Percentiles rank a stretch among this genome's conserved stretches.
phyloP scores from a whole-genome alignment of 2,329 filamentous ascomycete species.

The Balansia obtecta region DNA sequence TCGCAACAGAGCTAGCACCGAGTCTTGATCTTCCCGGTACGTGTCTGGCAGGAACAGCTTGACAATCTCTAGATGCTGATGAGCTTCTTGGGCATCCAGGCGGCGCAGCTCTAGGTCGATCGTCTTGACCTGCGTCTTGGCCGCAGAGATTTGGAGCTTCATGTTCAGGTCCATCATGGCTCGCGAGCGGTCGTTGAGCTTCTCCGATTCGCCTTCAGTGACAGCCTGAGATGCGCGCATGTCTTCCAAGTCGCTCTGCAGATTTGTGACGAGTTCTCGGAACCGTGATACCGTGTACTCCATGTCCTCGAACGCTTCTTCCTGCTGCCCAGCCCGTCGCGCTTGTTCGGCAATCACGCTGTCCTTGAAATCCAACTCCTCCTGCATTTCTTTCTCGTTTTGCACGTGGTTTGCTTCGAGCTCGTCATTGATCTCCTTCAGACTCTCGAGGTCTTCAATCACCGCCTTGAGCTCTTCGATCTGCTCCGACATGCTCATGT shows the following conservation, averaged over 20 bases:
- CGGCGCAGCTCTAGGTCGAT: constrained; percentile 83
- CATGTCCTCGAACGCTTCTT: constrained; percentile 70
- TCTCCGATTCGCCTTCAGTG: constrained; percentile 83
- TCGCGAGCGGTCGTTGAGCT: constrained; percentile 75
- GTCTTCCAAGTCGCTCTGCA: constrained; percentile 81
- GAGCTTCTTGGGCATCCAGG: constrained; percentile 78
- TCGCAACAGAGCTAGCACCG: constrained; percentile 74
- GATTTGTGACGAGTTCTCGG: constrained; percentile 71
- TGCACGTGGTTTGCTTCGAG: constrained; percentile 88
- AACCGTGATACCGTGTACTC: constrained; percentile 85
- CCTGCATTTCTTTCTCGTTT: constrained; percentile 86
- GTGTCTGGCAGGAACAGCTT: constrained; percentile 80
- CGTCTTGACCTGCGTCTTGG: constrained; percentile 86
- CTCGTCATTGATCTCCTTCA: constrained; percentile 91
- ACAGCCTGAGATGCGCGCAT: constrained; percentile 86
- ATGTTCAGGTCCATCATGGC: constrained; percentile 96
- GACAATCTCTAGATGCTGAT: constrained; percentile 79
- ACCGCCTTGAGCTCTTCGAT: constrained; percentile 71
- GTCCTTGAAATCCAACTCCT: constrained; percentile 84
- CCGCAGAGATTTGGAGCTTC: constrained; percentile 80
- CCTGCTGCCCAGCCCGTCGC: constrained; percentile 61
- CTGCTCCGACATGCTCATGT: constrained; percentile 69
- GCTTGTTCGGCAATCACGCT: constrained; percentile 71
- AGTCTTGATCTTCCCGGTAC: constrained; percentile 69
- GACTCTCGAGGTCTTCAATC: constrained; percentile 75